Evolutionary conservation across 108 stramenopile species (phyloP).

Genomic region (Epipyxis sp.): DNA sequence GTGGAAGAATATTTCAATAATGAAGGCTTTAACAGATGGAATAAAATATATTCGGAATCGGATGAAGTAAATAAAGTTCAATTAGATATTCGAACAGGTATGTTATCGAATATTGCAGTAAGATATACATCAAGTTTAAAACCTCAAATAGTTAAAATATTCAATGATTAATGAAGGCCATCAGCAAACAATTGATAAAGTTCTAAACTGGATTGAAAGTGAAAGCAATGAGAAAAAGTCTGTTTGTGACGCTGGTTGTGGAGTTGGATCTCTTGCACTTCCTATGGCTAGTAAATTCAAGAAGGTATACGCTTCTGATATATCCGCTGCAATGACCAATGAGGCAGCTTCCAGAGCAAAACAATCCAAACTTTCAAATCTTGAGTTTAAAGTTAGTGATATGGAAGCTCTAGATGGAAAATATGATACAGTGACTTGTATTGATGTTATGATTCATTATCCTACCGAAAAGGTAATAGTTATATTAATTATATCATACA

Average conservation of each 20-base stretch:
- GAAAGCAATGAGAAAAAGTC: constrained; percentile 77
- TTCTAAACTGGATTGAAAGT: constrained; percentile 77
- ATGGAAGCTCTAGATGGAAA: constrained; percentile 81
- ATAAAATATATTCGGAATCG: constrained; percentile 85
- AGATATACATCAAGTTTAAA: no score
- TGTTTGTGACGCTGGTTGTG: constrained; percentile 84
- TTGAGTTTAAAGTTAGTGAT: constrained; percentile 85
- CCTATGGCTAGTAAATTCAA: constrained; percentile 87
- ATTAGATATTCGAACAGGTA: constrained; percentile 83
- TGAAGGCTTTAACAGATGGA: constrained; percentile 96
- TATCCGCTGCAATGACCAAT: constrained; percentile 82
- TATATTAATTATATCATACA: no score
- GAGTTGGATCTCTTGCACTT: constrained; percentile 81
- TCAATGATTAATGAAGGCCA: no score
- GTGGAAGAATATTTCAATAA: constrained; percentile 95
- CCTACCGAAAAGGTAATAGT: constrained; percentile 72
- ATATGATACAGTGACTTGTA: constrained; percentile 90
- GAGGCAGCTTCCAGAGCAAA: constrained; percentile 81
- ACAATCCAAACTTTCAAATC: constrained; percentile 65
- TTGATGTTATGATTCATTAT: constrained; percentile 96
- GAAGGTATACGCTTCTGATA: constrained; percentile 80
- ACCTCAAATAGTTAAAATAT: no score
- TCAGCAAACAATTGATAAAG: constrained; percentile 90
- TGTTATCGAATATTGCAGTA: no score
- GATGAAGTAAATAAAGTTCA: constrained; percentile 92